These are phyloP conservation scores for Endotrypanum monterogeii DNA, from an alignment of 208 protist genomes.

Conservation along the genomic window DNA sequence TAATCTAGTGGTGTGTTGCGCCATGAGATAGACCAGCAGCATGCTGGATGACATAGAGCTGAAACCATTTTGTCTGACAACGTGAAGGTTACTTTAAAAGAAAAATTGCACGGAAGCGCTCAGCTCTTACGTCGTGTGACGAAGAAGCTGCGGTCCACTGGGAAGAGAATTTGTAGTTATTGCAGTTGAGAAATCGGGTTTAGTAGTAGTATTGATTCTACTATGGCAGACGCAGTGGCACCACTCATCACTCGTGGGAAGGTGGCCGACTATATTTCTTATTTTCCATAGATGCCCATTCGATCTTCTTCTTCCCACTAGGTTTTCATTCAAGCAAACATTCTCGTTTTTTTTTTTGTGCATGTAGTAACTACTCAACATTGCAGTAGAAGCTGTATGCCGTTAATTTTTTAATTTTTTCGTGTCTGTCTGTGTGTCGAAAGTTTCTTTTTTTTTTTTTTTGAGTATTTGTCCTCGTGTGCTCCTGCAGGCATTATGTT, in stretches of 20 bases:
- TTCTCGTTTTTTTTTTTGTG: background rate
- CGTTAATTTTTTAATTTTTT: background rate
- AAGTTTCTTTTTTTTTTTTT: background rate
- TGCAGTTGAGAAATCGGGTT: no score
- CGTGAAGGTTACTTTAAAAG: background rate
- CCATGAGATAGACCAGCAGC: background rate
- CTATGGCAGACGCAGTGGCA: background rate
- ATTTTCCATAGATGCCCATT: background rate
- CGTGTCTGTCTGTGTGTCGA: background rate
- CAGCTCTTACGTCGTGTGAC: no score
- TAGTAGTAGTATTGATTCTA: no score
- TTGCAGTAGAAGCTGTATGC: background rate
- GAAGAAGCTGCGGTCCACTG: no score
- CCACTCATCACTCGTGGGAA: no score
- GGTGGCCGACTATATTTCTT: background rate
- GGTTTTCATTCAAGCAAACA: background rate
- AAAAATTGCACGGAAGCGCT: background rate
- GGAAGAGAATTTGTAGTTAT: no score
- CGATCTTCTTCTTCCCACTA: background rate
- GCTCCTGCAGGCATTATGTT: constrained; percentile 1
- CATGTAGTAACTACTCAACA: background rate
- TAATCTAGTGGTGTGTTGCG: background rate
- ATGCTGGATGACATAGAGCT: background rate
- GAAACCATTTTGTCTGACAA: background rate
- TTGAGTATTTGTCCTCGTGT: background rate